These are phyloP conservation scores for Nakazawaea peltata DNA, from an alignment of 805 yeast species.

Conservation along the genomic window DNA sequence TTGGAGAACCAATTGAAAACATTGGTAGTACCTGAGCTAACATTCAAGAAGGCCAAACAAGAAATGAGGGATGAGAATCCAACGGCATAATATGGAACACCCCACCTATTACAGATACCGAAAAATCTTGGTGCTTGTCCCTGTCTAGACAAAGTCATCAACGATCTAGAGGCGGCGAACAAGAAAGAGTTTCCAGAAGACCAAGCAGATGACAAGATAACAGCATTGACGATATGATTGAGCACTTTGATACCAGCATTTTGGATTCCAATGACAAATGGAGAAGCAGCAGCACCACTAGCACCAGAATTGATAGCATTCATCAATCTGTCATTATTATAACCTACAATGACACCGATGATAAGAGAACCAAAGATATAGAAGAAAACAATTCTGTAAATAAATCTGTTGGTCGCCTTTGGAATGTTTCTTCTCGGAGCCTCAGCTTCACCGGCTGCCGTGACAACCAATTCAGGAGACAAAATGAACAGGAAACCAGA, in stretches of 20 bases:
- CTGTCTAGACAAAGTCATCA: conserved; percentile 47
- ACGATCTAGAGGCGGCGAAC: conserved; percentile 44
- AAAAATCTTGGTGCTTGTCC: conserved; percentile 52
- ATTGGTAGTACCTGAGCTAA: conserved; percentile 38
- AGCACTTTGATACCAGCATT: conserved; percentile 58
- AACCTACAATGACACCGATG: conserved; percentile 42
- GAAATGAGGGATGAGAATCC: conserved; percentile 29
- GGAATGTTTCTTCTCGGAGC: conserved; percentile 24
- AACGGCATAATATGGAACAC: conserved; percentile 51
- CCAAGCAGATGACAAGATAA: conserved; percentile 42
- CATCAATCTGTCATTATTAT: conserved; percentile 31
- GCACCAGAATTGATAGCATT: conserved; percentile 38
- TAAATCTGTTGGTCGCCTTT: conserved; percentile 23
- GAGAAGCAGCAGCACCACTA: conserved; percentile 70
- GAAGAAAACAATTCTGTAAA: conserved; percentile 23
- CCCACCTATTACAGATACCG: conserved; percentile 39
- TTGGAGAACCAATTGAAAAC: conserved; percentile 63
- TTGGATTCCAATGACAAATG: conserved; percentile 78
- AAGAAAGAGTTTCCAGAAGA: conserved; percentile 42
- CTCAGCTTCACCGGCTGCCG: conserved; percentile 24
- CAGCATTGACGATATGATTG: conserved; percentile 73
- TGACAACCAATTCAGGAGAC: conserved; percentile 22
- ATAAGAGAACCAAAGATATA: conserved; percentile 26
- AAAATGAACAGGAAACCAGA: conserved; percentile 58
- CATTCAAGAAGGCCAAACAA: conserved; percentile 46